These are phyloP conservation scores for Hemileccinum rubropunctum DNA, from an alignment of 768 basidiomycete genomes.

Conservation along the genomic window DNA sequence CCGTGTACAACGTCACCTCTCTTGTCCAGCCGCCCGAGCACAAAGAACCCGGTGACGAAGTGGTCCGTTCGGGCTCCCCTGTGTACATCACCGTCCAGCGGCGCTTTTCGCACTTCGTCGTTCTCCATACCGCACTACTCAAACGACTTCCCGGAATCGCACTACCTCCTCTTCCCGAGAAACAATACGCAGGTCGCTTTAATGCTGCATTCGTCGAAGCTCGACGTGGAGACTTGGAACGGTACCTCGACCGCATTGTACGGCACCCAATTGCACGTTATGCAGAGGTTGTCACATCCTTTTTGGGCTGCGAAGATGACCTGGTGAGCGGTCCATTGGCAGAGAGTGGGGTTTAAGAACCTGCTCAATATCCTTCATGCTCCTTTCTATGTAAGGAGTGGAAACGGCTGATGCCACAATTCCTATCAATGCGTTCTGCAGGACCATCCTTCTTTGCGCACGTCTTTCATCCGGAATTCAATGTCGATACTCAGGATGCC, in stretches of 20 bases:
- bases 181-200: conserved; percentile 80
- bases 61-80: conserved; percentile 34
- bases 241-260: conserved; percentile 68
- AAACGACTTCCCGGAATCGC: conserved; percentile 72
- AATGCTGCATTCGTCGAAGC: conserved; percentile 81
- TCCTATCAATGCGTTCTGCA: conserved; percentile 60
- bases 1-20: conserved; percentile 73
- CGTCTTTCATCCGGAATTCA: conserved; percentile 84
- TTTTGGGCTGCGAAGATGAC: conserved; percentile 75
- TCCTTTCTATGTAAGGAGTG: conserved; percentile 53
- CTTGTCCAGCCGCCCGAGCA: conserved; percentile 18
- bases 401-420: conserved; percentile 59
- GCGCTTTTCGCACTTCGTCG: conserved; percentile 82
- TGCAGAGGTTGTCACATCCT: conserved; percentile 76
- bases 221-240: conserved; percentile 74
- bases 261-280: conserved; percentile 77
- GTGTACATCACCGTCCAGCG: conserved; percentile 71
- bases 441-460: conserved; percentile 75
- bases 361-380: conserved; percentile 1
- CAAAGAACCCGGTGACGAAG: conserved; percentile 18
- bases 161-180: conserved; percentile 81
- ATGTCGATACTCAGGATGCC: conserved; percentile 74
- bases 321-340: conserved; percentile 45
- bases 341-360: background rate
- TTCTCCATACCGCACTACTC: conserved; percentile 68